phyloP scores from a whole-genome alignment of 192 early-diverging fungal genomes.

The Coemansia sp. region DNA sequence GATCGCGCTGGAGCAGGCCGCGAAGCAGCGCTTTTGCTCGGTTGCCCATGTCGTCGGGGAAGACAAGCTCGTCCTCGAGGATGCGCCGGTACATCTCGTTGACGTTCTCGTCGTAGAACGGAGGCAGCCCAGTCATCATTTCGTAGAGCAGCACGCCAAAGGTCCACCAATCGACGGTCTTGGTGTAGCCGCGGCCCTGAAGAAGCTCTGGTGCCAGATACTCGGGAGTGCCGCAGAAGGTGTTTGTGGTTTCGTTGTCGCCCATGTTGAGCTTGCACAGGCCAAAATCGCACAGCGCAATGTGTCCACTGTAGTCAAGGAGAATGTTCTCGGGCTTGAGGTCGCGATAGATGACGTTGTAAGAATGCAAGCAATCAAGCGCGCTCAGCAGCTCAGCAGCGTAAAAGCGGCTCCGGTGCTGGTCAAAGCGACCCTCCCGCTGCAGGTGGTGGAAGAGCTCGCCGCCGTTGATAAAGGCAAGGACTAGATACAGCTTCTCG shows the following conservation, averaged over 20 bases:
- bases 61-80: slow-evolving; percentile 2
- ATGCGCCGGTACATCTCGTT: slow-evolving; percentile 69
- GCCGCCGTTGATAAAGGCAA: slow-evolving; percentile 95
- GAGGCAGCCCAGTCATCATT: slow-evolving; percentile 86
- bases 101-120: slow-evolving; percentile 92
- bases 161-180: slow-evolving; percentile 98
- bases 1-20: slow-evolving; percentile 77
- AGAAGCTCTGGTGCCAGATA: slow-evolving; percentile 94
- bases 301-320: slow-evolving; percentile 91
- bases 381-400: slow-evolving; percentile 89
- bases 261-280: slow-evolving; percentile 93
- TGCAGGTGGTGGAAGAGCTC: slow-evolving; percentile 96
- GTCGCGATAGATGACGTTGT: slow-evolving; percentile 89
- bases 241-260: slow-evolving; percentile 88
- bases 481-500: slow-evolving; percentile 91
- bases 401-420: slow-evolving; percentile 89
- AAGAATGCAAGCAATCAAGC: slow-evolving; percentile 88
- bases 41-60: slow-evolving; percentile 59
- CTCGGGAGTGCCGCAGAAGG: slow-evolving; percentile 98
- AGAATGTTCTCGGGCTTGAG: slow-evolving; percentile 96
- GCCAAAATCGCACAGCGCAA: slow-evolving; percentile 92
- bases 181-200: slow-evolving; percentile 81
- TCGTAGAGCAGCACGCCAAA: slow-evolving; percentile 89
- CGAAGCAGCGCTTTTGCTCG: slow-evolving; percentile 66
- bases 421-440: slow-evolving; percentile 82